These are phyloP conservation scores for Rhododendron molle DNA, from an alignment of 148 eudicot genomes.

Conservation along the genomic window DNA sequence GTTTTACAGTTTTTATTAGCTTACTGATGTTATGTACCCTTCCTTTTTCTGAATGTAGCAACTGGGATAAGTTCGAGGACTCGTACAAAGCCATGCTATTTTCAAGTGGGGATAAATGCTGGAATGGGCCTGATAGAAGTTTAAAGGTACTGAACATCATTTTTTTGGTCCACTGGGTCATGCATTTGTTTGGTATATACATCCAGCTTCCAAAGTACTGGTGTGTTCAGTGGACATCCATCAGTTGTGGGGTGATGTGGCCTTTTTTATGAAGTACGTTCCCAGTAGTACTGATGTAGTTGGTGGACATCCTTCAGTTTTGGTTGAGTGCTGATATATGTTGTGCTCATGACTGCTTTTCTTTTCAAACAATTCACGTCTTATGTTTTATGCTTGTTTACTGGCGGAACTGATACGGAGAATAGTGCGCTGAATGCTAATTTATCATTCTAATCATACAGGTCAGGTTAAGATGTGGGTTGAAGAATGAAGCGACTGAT, in stretches of 20 bases:
- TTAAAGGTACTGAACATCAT: slow-evolving; percentile 45
- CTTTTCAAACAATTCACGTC: background rate
- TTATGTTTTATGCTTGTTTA: background rate
- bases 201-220: background rate
- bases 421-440: background rate
- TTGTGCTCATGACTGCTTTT: background rate
- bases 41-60: slow-evolving; percentile 33
- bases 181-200: slow-evolving; percentile 1
- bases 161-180: slow-evolving; percentile 2
- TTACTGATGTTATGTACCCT: slow-evolving; percentile 7
- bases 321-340: background rate
- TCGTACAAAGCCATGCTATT: slow-evolving; percentile 73
- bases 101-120: slow-evolving; percentile 88
- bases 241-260: background rate
- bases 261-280: background rate
- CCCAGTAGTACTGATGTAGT: background rate
- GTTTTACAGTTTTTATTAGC: background rate
- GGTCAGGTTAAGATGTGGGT: slow-evolving; percentile 93
- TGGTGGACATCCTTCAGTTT: background rate
- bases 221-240: background rate
- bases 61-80: slow-evolving; percentile 91
- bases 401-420: too few species aligned
- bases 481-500: slow-evolving; percentile 77
- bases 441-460: slow-evolving; percentile 20
- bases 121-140: slow-evolving; percentile 99